phyloP scores from a whole-genome alignment of 352 stramenopile genomes.

The Phytopythium aichiense region DNA sequence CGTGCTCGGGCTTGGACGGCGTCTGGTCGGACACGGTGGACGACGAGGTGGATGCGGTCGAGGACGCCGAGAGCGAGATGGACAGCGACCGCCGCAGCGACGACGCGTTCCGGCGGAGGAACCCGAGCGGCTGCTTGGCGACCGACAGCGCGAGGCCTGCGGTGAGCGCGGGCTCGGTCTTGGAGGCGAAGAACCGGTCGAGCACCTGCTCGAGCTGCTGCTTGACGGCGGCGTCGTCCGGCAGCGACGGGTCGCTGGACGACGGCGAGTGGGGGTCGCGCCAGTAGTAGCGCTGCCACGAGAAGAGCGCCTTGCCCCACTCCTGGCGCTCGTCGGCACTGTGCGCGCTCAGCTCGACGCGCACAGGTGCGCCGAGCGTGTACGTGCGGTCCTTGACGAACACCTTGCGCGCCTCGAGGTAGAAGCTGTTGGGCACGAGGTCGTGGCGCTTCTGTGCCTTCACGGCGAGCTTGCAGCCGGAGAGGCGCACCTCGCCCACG shows the following conservation, averaged over 20 bases:
- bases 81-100: constrained; percentile 64
- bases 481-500: constrained; percentile 68
- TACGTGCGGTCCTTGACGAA: constrained; percentile 85
- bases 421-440: constrained; percentile 72
- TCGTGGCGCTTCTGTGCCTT: constrained; percentile 75
- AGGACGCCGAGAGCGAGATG: constrained; percentile 45
- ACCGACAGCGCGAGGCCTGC: constrained; percentile 39
- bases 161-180: constrained; percentile 15
- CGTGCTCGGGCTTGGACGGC: constrained; percentile 29
- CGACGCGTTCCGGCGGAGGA: constrained; percentile 61
- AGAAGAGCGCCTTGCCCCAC: constrained; percentile 84
- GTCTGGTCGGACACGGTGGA: constrained; percentile 28
- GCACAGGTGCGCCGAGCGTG: constrained; percentile 56
- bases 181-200: constrained; percentile 28
- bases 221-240: constrained; percentile 18
- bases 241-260: constrained; percentile 9
- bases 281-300: constrained; percentile 87
- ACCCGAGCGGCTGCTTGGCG: constrained; percentile 71
- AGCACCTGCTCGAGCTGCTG: constrained; percentile 50
- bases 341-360: constrained; percentile 62
- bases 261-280: constrained; percentile 37
- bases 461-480: constrained; percentile 77
- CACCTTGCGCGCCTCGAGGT: constrained; percentile 77
- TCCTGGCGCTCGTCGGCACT: constrained; percentile 69
- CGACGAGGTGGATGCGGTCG: constrained; percentile 31